phyloP scores from a whole-genome alignment of 2,329 filamentous ascomycete species.

The Fusarium vanettenii region DNA sequence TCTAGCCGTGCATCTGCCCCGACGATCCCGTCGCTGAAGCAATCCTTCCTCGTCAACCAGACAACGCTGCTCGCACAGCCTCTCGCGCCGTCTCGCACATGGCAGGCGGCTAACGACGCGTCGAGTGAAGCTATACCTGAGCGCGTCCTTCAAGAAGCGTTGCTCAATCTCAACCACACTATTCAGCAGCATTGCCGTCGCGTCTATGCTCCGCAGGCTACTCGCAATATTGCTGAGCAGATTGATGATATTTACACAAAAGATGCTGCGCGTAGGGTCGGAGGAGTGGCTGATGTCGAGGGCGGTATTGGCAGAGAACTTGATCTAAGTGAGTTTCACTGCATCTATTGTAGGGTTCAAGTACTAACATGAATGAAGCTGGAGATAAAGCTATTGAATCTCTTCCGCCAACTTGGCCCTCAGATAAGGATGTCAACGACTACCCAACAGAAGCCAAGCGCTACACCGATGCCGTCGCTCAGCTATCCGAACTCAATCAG shows the following conservation, averaged over 20 bases:
- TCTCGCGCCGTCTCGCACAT: slow-evolving; percentile 65
- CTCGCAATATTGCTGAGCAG: slow-evolving; percentile 78
- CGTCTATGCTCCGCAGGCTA: slow-evolving; percentile 76
- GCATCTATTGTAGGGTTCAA: rapidly evolving
- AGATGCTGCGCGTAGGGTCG: slow-evolving; percentile 54
- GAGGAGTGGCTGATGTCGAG: slow-evolving; percentile 51
- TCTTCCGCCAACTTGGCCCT: slow-evolving; percentile 61
- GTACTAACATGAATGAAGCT: slow-evolving; percentile 45
- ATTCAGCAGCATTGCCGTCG: slow-evolving; percentile 73
- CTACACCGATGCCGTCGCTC: slow-evolving; percentile 62
- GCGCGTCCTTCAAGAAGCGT: slow-evolving; percentile 66
- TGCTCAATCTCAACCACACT: slow-evolving; percentile 69
- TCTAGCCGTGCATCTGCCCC: slow-evolving; percentile 49
- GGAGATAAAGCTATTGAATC: slow-evolving; percentile 56
- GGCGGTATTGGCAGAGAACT: slow-evolving; percentile 52
- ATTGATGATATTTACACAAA: slow-evolving; percentile 73
- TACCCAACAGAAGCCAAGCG: slow-evolving; percentile 60
- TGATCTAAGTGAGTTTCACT: slow-evolving; percentile 56
- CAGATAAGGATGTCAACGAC: slow-evolving; percentile 49
- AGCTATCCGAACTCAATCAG: slow-evolving; percentile 61
- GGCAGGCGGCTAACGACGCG: slow-evolving; percentile 61
- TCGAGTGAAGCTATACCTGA: slow-evolving; percentile 56
- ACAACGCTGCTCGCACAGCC: slow-evolving; percentile 72
- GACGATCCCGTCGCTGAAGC: slow-evolving; percentile 72
- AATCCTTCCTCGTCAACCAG: slow-evolving; percentile 71